phyloP scores from a whole-genome alignment of 2,329 filamentous ascomycete genomes.

The Exutisphaerella laricina region DNA sequence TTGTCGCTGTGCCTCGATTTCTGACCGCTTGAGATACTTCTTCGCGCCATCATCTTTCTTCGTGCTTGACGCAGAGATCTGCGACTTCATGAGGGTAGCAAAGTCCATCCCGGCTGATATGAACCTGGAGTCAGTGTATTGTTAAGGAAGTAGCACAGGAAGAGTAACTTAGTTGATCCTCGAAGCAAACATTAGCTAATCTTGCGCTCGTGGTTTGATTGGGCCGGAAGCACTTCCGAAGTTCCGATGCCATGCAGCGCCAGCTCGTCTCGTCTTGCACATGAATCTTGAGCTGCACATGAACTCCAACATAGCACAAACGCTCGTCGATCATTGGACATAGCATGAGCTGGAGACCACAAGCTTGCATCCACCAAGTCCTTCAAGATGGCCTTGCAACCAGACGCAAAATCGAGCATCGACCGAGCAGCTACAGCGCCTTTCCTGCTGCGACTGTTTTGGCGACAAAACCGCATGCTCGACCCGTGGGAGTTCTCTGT shows the following conservation, averaged over 20 bases:
- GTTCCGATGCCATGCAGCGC: too few relatives aligned
- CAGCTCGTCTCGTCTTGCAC: too few relatives aligned
- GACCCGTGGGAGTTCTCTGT: slow-evolving; percentile 65
- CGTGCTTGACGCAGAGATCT: slow-evolving; percentile 63
- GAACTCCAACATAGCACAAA: too few relatives aligned
- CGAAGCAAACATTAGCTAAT: not conserved
- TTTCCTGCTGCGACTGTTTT: slow-evolving; percentile 82
- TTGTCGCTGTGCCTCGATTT: slow-evolving; percentile 76
- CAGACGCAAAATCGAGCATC: slow-evolving; percentile 40
- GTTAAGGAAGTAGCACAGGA: not conserved
- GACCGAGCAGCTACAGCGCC: slow-evolving; percentile 69
- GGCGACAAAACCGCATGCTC: slow-evolving; percentile 67
- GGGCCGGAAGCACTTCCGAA: not conserved
- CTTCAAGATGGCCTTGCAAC: slow-evolving; percentile 33
- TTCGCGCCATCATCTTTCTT: slow-evolving; percentile 51
- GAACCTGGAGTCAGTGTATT: not conserved
- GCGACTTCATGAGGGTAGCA: slow-evolving; percentile 83
- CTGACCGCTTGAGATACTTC: slow-evolving; percentile 81
- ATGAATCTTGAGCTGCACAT: slow-evolving; percentile 8
- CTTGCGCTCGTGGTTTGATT: not conserved
- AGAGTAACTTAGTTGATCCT: not conserved
- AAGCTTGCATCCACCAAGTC: not conserved
- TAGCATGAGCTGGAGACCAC: too few relatives aligned
- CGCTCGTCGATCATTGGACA: too few relatives aligned
- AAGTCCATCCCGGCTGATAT: slow-evolving; percentile 70